Conservation (phyloP, 2,329 filamentous ascomycete genomes). For the Aureobasidium sp. region DNA sequence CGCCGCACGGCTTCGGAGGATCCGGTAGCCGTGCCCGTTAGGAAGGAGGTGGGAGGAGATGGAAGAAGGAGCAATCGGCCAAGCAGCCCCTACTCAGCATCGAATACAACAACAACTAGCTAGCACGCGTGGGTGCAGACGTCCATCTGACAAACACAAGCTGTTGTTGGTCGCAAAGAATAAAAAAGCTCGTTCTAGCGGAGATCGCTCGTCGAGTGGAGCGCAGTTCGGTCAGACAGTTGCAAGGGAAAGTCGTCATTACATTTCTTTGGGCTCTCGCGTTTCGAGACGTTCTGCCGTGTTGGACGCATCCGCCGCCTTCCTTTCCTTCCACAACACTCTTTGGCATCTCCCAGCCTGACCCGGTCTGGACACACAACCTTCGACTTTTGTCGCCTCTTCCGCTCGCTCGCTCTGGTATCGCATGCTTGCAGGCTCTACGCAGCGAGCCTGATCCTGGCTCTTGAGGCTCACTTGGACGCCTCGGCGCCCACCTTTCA, state of each 20-base stretch:
- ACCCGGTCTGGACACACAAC: not conserved
- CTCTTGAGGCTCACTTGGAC: slow-evolving; percentile 13
- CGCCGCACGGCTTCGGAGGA: not conserved
- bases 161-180: not conserved
- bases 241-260: slow-evolving; percentile 1
- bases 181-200: not conserved
- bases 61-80: slow-evolving; percentile 3
- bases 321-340: not conserved
- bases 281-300: slow-evolving; percentile 1
- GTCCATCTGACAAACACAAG: not conserved
- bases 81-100: not conserved
- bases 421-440: slow-evolving; percentile 9
- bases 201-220: not conserved
- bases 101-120: not conserved
- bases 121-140: not conserved
- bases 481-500: not conserved
- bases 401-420: not conserved
- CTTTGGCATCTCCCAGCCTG: not conserved
- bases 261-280: slow-evolving; percentile 4
- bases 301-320: not conserved
- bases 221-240: not conserved
- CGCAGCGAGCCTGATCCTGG: slow-evolving; percentile 12
- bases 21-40: slow-evolving; percentile 3
- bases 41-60: not conserved
- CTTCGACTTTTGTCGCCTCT: not conserved